These are phyloP conservation scores for Takashimella tepidaria DNA, from an alignment of 1,284 basidiomycete genomes.

Conservation along the genomic window DNA sequence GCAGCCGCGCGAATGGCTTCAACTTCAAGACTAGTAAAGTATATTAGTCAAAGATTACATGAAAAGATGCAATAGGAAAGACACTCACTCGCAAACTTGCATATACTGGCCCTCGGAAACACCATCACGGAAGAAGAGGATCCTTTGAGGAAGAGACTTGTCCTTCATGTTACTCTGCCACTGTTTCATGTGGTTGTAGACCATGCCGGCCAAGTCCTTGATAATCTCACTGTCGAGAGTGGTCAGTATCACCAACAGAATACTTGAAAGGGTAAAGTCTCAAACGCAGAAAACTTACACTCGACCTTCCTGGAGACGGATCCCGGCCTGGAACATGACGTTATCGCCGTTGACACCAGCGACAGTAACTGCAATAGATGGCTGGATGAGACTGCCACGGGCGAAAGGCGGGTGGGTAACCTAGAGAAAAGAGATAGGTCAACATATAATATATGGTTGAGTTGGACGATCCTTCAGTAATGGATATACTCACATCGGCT, in stretches of 20 bases:
- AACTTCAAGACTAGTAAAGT: constrained; percentile 29
- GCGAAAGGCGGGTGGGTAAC: constrained; percentile 28
- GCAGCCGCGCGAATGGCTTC: constrained; percentile 25
- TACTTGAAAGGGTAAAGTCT: too few species aligned
- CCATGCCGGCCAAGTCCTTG: constrained; percentile 30
- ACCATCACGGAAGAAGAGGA: constrained; percentile 51
- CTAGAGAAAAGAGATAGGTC: neutral
- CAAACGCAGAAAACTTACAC: constrained; percentile 21
- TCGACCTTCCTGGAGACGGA: constrained; percentile 49
- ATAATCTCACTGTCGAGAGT: constrained; percentile 27
- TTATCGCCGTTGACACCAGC: constrained; percentile 45
- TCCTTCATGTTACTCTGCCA: constrained; percentile 35
- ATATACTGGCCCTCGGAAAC: constrained; percentile 51
- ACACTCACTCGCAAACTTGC: constrained; percentile 43
- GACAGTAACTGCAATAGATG: constrained; percentile 51
- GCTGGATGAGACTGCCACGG: constrained; percentile 34
- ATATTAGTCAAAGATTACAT: neutral
- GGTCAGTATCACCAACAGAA: too few species aligned
- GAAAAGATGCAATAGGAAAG: neutral
- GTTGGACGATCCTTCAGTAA: too few species aligned
- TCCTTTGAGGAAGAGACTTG: constrained; percentile 43
- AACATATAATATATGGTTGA: neutral
- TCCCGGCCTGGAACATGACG: constrained; percentile 39
- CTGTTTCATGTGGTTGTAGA: constrained; percentile 25
- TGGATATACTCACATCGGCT: constrained; percentile 48